Base-by-base conservation (phyloP, 139 green algal genomes). In the Picochlorum sp. region DNA sequence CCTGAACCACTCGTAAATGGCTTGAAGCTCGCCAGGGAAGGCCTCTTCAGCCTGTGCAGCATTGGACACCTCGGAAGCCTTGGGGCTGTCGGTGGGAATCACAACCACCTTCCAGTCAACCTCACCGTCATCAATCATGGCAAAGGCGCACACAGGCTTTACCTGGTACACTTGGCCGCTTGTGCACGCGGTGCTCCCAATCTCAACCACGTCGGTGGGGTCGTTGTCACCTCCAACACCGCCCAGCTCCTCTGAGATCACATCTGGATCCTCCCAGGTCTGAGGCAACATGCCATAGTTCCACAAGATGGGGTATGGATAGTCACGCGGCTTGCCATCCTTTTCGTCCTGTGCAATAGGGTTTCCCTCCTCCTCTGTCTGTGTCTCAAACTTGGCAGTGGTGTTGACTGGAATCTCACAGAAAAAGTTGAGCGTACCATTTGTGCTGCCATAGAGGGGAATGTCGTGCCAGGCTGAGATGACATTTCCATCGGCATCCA, bases 301-400 rank as follows among this genome's bases (percentile, higher is more conserved):
- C 93, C 60, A 56, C 86, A 98, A 95, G 86, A 99, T 99, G 94
- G 98, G 98, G 91, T 98, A 94, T 49, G 75, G 94, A 85, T 99
- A 99, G 85, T 93, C 94, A 8, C 94, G 73, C 37, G 98, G 82
- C 80, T 98, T 98, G 74, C 91, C 94, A 84, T 98, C 98, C 89
- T 99, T 99, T 51, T 82, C 92, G 76, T 98, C 94, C 76, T 99
- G 94, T 86, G 98, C 98, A 88, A 99, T 98, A 64, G 92, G 94
- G 15, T 78, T 98, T 59, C 63, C 73, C 13, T 75, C 66, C 85
- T 98, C 94, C 52, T 98, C 91, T 10, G 90, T 97, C 58, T 90
- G 89, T 0, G 94, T 84, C 77, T 98, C 94, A 89, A 99, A 97
- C 88, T 99, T 99, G 46, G 94, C 94, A 4, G 76, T 82, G 11